Conservation (phyloP, 2,329 filamentous ascomycete genomes). For the Ascochyta viciae-villosae region DNA sequence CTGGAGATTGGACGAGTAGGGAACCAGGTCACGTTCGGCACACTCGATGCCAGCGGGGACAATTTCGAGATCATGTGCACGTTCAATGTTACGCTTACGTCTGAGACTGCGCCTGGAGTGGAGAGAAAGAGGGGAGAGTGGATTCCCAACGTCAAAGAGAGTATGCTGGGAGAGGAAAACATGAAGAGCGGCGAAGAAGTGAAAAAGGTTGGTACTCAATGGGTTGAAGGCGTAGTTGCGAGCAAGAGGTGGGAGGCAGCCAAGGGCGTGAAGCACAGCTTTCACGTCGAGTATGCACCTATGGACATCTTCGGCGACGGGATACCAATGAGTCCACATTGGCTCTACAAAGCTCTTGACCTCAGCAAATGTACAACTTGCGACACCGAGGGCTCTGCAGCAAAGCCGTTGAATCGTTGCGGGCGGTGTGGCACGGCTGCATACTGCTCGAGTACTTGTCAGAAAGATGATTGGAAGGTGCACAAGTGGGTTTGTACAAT, state of each 20-base stretch:
- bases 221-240: constrained; percentile 4
- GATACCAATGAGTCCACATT: constrained; percentile 32
- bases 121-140: constrained; percentile 19
- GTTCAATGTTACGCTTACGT: constrained; percentile 20
- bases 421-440: constrained; percentile 33
- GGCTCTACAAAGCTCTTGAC: constrained; percentile 25
- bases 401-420: constrained; percentile 23
- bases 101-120: background rate
- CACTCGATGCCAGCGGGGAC: constrained; percentile 22
- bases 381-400: background rate
- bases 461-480: constrained; percentile 31
- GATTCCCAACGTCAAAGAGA: constrained; percentile 29
- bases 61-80: constrained; percentile 32
- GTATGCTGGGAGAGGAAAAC: constrained; percentile 28
- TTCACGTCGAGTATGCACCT: constrained; percentile 33
- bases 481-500: constrained; percentile 32
- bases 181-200: constrained; percentile 20
- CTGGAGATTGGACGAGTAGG: constrained; percentile 33
- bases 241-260: constrained; percentile 26
- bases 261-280: constrained; percentile 25
- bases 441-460: constrained; percentile 28
- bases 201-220: constrained; percentile 5
- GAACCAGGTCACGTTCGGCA: constrained; percentile 34
- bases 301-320: constrained; percentile 38
- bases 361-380: constrained; percentile 26